Evolutionary conservation across 257 asterid species (phyloP), one percentile per base, ranked within the genome.

Genomic region (Penstemon newberryi): DNA sequence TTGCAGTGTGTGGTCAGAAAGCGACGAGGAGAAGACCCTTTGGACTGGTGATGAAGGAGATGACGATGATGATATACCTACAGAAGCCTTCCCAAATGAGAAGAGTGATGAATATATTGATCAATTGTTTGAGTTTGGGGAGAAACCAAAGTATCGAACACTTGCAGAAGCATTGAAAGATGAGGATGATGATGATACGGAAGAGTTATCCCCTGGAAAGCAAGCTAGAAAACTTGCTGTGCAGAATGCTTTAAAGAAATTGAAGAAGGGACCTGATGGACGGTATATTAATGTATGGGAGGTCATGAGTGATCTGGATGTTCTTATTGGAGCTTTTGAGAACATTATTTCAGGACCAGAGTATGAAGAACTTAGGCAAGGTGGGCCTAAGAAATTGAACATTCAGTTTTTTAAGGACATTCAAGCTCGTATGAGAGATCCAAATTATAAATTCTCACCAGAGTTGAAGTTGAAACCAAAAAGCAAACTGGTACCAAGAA

Each of bases 371-470:
- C 93, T 92, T 64, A 81, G 96, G 78, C 82, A 85, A 77, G 94
- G 90, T 40, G 98, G 98, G 55, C 97, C 99, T 0, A 90, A 82
- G 85, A 82, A 70, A 80, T 75, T 92, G 77, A 86, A 92, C 70
- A 83, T 88, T 75, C 85, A 93, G 67, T 90, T 88, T 49, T 93
- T 93, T 56, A 93, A 88, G 84, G 98, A 90, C 15, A 83, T 93
- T 57, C 98, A 93, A 73, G 89, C 97, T 41, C 85, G 83, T 40
- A 93, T 90, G 99, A 84, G 97, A 75, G 98, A 93, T 80, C 97
- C 96, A 3, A 87, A 84, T 77, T 93, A 82, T 72, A 84, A 87
- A 78, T 93, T 85, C 73, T 88, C 95, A 0, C 96, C 96, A 8
- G 96, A 85, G 84, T 8, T 88, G 64, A 93, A 90, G 84, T 67